Conservation (phyloP, 495 filamentous ascomycete species). For the Penicillium parvum region DNA sequence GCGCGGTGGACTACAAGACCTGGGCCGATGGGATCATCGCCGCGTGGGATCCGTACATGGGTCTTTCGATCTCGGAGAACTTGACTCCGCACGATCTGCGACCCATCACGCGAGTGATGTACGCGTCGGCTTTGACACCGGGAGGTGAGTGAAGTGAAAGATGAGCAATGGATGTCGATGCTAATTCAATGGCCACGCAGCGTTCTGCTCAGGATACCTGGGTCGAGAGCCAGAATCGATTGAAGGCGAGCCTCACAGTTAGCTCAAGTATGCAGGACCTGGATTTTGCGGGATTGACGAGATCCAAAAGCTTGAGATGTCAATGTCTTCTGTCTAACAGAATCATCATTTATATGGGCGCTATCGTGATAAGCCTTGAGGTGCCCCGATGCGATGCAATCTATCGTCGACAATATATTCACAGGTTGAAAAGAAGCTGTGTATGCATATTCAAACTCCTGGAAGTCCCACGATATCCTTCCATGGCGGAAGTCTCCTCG, state of each 20-base stretch:
- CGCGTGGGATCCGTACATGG: conserved; percentile 50
- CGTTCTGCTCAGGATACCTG: conserved; percentile 36
- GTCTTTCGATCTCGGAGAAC: conserved; percentile 24
- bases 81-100: conserved; percentile 45
- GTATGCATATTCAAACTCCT: conserved; percentile 49
- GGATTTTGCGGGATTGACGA: too few relatives aligned
- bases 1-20: conserved; percentile 33
- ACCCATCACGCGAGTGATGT: conserved; percentile 63
- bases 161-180: neutral
- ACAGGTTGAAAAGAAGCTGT: conserved; percentile 1
- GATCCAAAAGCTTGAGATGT: too few relatives aligned
- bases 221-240: conserved; percentile 28
- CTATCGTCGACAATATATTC: conserved; percentile 16
- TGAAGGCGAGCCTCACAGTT: too few relatives aligned
- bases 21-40: conserved; percentile 46
- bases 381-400: conserved; percentile 5
- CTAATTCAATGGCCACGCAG: conserved; percentile 13
- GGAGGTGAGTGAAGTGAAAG: conserved; percentile 53
- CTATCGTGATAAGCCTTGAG: neutral
- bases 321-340: neutral
- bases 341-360: neutral
- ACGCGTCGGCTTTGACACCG: conserved; percentile 57
- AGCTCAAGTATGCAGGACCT: too few relatives aligned
- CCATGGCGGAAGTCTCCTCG: conserved; percentile 58
- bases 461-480: conserved; percentile 70